These are phyloP conservation scores for Trichoderma arundinaceum DNA, from an alignment of 2,329 filamentous ascomycete species.

Conservation along the genomic window DNA sequence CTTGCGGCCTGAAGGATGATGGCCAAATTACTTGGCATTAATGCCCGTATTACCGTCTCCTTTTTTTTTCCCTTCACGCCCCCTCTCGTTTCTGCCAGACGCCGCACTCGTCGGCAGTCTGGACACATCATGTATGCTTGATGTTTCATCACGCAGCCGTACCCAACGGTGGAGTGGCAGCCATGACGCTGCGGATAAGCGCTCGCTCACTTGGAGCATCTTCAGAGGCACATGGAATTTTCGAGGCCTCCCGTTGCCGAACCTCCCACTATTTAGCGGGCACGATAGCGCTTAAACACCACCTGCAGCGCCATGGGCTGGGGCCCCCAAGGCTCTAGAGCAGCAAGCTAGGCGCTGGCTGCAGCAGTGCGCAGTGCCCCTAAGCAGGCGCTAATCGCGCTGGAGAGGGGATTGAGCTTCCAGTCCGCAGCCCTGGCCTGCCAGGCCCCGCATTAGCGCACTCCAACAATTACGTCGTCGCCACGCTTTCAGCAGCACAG, in stretches of 20 bases:
- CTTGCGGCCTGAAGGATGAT: constrained; percentile 5
- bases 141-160: neutral
- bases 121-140: neutral
- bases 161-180: constrained; percentile 12
- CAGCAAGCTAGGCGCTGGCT: constrained; percentile 17
- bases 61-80: neutral
- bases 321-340: constrained; percentile 12
- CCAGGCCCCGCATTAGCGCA: neutral
- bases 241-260: constrained; percentile 25
- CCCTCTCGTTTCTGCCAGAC: neutral
- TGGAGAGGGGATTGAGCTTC: neutral
- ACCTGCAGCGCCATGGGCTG: neutral
- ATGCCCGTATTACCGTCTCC: constrained; percentile 2
- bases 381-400: constrained; percentile 17
- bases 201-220: neutral
- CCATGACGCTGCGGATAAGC: constrained; percentile 11
- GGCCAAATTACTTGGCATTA: constrained; percentile 12
- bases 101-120: neutral
- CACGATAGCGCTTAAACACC: constrained; percentile 9
- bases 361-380: neutral
- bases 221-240: neutral
- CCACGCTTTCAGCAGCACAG: constrained; percentile 30
- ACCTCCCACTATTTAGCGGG: constrained; percentile 4
- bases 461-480: constrained; percentile 24
- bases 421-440: too few relatives aligned